phyloP scores from a whole-genome alignment of 2,329 filamentous ascomycete species.

The Sclerotinia subarctica region DNA sequence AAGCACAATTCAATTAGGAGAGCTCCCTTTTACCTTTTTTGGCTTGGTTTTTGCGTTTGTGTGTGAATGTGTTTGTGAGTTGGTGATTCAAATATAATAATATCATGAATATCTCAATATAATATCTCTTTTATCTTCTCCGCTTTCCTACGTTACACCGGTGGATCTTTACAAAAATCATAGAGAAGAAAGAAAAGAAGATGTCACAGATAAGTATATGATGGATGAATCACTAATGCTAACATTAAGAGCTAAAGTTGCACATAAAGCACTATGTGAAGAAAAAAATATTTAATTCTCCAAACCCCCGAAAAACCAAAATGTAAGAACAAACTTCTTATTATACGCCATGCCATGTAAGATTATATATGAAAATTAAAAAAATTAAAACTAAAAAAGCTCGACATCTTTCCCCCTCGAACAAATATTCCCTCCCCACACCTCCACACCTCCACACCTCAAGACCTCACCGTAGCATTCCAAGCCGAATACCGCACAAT shows the following conservation, averaged over 20 bases:
- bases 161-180: neutral
- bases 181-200: neutral
- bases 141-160: neutral
- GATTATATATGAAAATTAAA: too few species aligned
- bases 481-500: slow-evolving; percentile 44
- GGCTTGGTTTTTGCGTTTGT: neutral
- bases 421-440: too few species aligned
- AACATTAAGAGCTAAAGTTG: too few species aligned
- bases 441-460: neutral
- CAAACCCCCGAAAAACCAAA: too few species aligned
- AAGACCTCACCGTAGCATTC: slow-evolving; percentile 44
- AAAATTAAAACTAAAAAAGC: too few species aligned
- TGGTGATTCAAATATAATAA: neutral
- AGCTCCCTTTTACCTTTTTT: neutral
- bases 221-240: neutral
- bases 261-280: too few species aligned
- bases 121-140: neutral
- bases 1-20: neutral
- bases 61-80: neutral
- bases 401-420: too few species aligned
- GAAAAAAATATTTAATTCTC: too few species aligned
- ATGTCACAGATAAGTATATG: neutral
- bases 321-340: neutral
- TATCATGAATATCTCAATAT: too few species aligned
- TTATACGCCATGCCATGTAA: neutral